These are phyloP conservation scores for Cladorrhinum sp. DNA, from an alignment of 2,329 filamentous ascomycete species.

Conservation along the genomic window DNA sequence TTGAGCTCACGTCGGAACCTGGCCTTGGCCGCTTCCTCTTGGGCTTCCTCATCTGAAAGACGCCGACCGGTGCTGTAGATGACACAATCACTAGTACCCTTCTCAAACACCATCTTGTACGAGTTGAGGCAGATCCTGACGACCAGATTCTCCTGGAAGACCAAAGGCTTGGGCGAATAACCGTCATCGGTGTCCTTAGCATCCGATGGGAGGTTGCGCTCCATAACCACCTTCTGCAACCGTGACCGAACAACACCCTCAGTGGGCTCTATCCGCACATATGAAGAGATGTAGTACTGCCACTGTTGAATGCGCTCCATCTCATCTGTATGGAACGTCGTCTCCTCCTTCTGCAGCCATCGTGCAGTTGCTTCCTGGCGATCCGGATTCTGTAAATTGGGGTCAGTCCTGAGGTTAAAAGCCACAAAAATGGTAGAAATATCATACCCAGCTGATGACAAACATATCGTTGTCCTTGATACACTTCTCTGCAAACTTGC, in stretches of 20 bases:
- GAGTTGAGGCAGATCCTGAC: conserved; percentile 74
- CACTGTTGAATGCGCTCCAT: conserved; percentile 79
- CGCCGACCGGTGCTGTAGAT: conserved; percentile 61
- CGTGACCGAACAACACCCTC: conserved; percentile 68
- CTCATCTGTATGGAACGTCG: conserved; percentile 83
- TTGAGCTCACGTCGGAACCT: conserved; percentile 36
- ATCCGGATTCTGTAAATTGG: conserved; percentile 57
- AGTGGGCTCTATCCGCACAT: conserved; percentile 82
- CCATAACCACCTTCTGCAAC: conserved; percentile 66
- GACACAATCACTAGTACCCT: conserved; percentile 67
- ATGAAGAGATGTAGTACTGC: conserved; percentile 95
- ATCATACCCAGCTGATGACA: conserved; percentile 82
- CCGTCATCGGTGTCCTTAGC: conserved; percentile 63
- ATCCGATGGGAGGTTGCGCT: conserved; percentile 64
- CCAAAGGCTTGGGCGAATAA: conserved; percentile 57
- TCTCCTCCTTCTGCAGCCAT: conserved; percentile 64
- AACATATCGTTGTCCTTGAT: conserved; percentile 92
- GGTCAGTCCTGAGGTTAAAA: conserved; percentile 32
- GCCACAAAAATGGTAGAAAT: background rate
- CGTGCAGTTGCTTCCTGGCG: conserved; percentile 69
- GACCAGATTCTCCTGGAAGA: conserved; percentile 65
- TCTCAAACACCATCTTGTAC: conserved; percentile 75
- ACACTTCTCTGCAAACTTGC: conserved; percentile 88
- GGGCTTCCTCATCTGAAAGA: conserved; percentile 32
- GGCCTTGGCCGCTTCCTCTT: conserved; percentile 55